These are phyloP conservation scores for Aquilaria malaccensis DNA, from an alignment of 345 rosid genomes.

Conservation along the genomic window DNA sequence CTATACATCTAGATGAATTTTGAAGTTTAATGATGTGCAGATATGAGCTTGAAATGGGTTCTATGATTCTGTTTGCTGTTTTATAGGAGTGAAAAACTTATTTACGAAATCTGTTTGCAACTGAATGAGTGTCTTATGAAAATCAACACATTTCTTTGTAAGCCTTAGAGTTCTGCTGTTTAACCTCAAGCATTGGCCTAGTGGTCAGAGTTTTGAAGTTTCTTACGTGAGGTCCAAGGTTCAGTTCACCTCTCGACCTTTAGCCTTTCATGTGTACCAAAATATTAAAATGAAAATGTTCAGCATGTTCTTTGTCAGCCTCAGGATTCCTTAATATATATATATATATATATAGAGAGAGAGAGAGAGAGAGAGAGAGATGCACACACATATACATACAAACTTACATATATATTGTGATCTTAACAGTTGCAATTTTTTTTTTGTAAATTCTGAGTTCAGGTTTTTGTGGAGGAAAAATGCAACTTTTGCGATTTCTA, in stretches of 20 bases:
- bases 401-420: too few species aligned
- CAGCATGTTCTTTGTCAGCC: too few species aligned
- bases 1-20: not conserved
- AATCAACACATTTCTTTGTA: not conserved
- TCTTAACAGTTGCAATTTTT: too few species aligned
- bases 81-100: not conserved
- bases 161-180: not conserved
- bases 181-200: not conserved
- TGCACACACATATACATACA: too few species aligned
- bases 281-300: too few species aligned
- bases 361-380: too few species aligned
- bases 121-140: not conserved
- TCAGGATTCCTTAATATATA: too few species aligned
- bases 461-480: conserved; percentile 98
- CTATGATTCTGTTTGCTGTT: not conserved
- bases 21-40: not conserved
- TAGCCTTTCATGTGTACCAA: too few species aligned
- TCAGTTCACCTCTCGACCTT: too few species aligned
- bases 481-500: conserved; percentile 92
- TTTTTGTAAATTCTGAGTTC: conserved; percentile 10
- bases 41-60: not conserved
- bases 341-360: too few species aligned
- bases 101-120: not conserved
- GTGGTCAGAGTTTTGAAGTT: too few species aligned
- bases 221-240: too few species aligned